These are phyloP conservation scores for Yamadazyma atmosphaerica DNA, from an alignment of 1,139 yeast species.

Conservation along the genomic window DNA sequence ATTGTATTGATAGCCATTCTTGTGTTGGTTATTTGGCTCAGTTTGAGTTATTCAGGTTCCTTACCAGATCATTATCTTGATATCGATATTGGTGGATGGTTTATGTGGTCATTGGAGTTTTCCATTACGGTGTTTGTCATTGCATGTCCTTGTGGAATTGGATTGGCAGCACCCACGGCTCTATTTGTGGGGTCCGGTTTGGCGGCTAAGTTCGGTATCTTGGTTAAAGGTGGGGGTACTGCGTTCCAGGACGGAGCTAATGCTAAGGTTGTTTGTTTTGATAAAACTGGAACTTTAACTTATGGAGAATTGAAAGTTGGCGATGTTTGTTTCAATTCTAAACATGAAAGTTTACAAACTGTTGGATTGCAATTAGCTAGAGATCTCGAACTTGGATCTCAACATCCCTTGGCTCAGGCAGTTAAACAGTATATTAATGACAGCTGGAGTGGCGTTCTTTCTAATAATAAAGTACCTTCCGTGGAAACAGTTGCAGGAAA, in stretches of 20 bases:
- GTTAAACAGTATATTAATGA: slow-evolving; percentile 44
- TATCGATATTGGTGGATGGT: slow-evolving; percentile 72
- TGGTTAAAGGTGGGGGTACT: slow-evolving; percentile 80
- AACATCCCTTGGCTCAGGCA: slow-evolving; percentile 69
- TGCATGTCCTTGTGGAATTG: slow-evolving; percentile 52
- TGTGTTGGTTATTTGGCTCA: slow-evolving; percentile 71
- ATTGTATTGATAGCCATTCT: slow-evolving; percentile 58
- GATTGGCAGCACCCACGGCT: slow-evolving; percentile 51
- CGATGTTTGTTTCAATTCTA: slow-evolving; percentile 34
- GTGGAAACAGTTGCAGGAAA: slow-evolving; percentile 58
- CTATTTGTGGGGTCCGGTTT: slow-evolving; percentile 48
- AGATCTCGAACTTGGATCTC: slow-evolving; percentile 64
- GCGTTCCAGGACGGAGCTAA: slow-evolving; percentile 78
- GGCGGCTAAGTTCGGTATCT: slow-evolving; percentile 61
- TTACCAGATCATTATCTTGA: slow-evolving; percentile 59
- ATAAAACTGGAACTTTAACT: slow-evolving; percentile 79
- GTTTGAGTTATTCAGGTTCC: slow-evolving; percentile 53
- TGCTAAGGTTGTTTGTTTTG: slow-evolving; percentile 67
- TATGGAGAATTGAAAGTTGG: slow-evolving; percentile 62
- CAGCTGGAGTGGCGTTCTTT: slow-evolving; percentile 18
- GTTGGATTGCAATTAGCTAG: slow-evolving; percentile 49
- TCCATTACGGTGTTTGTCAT: slow-evolving; percentile 75
- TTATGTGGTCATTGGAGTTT: slow-evolving; percentile 74
- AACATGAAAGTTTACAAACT: slow-evolving; percentile 18
- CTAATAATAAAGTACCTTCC: slow-evolving; percentile 44